phyloP scores from a whole-genome alignment of 306 rosid genomes.

The Sicyos edulis region DNA sequence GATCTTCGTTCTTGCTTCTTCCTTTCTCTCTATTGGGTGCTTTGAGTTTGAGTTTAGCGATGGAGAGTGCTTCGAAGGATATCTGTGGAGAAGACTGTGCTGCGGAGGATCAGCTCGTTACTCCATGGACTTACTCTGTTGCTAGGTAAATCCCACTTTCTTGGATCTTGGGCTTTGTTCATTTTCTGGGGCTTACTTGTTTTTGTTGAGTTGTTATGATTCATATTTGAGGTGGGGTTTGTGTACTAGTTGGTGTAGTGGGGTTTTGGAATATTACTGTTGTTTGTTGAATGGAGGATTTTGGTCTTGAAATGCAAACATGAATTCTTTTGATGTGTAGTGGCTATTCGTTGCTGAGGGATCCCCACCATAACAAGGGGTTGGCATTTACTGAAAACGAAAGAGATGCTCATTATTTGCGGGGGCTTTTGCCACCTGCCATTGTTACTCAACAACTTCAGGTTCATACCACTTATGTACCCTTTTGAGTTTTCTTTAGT shows the following conservation, averaged over 20 bases:
- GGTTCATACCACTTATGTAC: constrained; percentile 33
- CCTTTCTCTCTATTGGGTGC: not conserved
- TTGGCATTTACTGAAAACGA: constrained; percentile 81
- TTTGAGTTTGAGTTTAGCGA: constrained; percentile 19
- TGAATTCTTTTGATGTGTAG: constrained; percentile 32
- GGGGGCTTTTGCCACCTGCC: constrained; percentile 87
- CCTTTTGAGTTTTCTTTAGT: not conserved
- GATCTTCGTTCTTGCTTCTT: constrained; percentile 1
- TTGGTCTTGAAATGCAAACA: not conserved
- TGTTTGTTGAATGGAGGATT: not conserved
- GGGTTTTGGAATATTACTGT: not conserved
- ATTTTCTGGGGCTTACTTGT: too few species aligned
- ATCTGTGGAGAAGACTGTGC: constrained; percentile 85
- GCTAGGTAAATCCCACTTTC: constrained; percentile 45
- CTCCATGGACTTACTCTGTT: constrained; percentile 90
- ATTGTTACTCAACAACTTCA: constrained; percentile 64
- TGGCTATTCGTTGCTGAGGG: constrained; percentile 84
- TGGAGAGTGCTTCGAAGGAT: constrained; percentile 70
- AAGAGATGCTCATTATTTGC: constrained; percentile 93
- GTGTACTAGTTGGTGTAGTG: too few species aligned
- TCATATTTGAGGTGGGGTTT: too few species aligned
- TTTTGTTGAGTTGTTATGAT: not conserved
- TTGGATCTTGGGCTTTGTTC: not conserved
- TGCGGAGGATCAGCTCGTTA: constrained; percentile 76
- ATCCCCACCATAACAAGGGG: constrained; percentile 94